Percentiles rank a stretch among this genome's conserved stretches.
phyloP scores from a whole-genome alignment of 257 asterid genomes.

The Scutellaria baicalensis region DNA sequence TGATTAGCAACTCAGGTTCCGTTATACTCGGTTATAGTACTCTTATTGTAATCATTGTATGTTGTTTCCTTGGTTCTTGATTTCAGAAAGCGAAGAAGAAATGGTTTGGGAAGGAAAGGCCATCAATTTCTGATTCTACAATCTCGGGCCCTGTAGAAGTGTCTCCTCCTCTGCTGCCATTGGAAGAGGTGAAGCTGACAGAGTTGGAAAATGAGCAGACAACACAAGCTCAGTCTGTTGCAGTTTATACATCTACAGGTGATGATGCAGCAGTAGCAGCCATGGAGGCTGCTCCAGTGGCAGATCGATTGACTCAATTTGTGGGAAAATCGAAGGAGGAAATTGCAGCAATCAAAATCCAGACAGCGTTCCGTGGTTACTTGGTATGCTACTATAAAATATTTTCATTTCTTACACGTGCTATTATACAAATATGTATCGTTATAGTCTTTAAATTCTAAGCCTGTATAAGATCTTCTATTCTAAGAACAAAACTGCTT shows the following conservation, averaged over 20 bases:
- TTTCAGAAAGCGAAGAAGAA: constrained; percentile 50
- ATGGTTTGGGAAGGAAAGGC: constrained; percentile 39
- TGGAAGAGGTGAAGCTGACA: constrained; percentile 39
- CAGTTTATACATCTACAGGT: constrained; percentile 51
- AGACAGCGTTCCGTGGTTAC: constrained; percentile 80
- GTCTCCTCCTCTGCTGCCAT: constrained; percentile 33
- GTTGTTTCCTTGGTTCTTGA: background rate
- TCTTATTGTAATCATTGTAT: background rate
- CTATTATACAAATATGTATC: background rate
- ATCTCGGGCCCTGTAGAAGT: constrained; percentile 27
- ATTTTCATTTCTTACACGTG: background rate
- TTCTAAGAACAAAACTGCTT: too few species aligned
- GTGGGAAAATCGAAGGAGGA: constrained; percentile 54
- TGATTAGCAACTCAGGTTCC: constrained; percentile 2
- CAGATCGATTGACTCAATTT: constrained; percentile 30
- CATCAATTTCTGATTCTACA: constrained; percentile 27
- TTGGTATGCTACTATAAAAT: constrained; percentile 32
- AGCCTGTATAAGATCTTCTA: too few species aligned
- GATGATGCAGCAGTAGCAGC: constrained; percentile 57
- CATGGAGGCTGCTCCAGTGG: constrained; percentile 50
- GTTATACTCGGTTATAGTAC: background rate
- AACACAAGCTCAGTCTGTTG: constrained; percentile 37
- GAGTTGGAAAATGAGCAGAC: constrained; percentile 49
- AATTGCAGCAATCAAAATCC: constrained; percentile 65
- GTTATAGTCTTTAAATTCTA: background rate